A percentile compares a stretch with the other conserved stretches of the same genome.
Evolutionary conservation across 306 rosid genomes (phyloP).

Genomic region (Cajanus cajan): DNA sequence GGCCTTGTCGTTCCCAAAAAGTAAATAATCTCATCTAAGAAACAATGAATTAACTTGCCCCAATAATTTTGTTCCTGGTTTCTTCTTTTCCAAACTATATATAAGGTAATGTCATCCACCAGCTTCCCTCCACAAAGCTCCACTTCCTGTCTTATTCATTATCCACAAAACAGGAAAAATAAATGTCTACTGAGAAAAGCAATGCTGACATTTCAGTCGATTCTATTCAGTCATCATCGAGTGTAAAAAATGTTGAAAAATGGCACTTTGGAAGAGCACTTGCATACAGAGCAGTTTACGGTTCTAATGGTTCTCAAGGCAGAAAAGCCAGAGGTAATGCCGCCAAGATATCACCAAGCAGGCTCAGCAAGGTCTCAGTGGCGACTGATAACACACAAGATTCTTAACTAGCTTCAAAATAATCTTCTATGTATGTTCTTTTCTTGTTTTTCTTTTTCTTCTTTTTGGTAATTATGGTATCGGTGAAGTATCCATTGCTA

Average conservation of each 20-base stretch:
- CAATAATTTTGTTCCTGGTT: neutral
- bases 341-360: conserved; percentile 48
- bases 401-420: neutral
- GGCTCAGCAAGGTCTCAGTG: conserved; percentile 66
- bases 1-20: conserved; percentile 27
- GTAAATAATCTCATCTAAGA: neutral
- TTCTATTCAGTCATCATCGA: conserved; percentile 17
- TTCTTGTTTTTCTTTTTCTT: too few relatives aligned
- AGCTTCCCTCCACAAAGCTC: neutral
- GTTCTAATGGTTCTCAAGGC: conserved; percentile 18
- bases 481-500: too few relatives aligned
- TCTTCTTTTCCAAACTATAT: conserved; percentile 31
- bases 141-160: neutral
- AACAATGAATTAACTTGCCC: neutral
- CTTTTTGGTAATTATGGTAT: too few relatives aligned
- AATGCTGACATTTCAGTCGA: conserved; percentile 33
- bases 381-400: conserved; percentile 16
- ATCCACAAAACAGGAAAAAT: conserved; percentile 4
- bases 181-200: conserved; percentile 44
- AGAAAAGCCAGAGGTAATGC: conserved; percentile 33
- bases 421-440: neutral
- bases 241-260: neutral
- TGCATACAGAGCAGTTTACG: conserved; percentile 53
- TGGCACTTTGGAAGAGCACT: conserved; percentile 49
- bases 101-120: conserved; percentile 21